These are phyloP conservation scores for Candida succiphila DNA, from an alignment of 805 yeast genomes.

Conservation along the genomic window DNA sequence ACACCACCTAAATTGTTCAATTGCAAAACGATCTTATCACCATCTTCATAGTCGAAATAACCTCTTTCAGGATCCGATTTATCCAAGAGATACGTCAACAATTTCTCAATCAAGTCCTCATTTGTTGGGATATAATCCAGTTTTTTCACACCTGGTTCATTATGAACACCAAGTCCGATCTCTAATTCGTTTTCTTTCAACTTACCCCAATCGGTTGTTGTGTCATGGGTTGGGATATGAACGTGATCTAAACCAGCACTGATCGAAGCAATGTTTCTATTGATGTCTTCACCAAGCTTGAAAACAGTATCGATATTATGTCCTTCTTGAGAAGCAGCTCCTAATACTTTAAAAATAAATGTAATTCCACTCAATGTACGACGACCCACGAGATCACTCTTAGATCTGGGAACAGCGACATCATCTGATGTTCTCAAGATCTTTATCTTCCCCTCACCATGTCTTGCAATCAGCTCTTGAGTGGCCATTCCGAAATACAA, in stretches of 20 bases:
- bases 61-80: slow-evolving; percentile 19
- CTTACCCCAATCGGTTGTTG: slow-evolving; percentile 13
- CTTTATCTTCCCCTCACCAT: slow-evolving; percentile 21
- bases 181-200: slow-evolving; percentile 22
- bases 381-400: slow-evolving; percentile 25
- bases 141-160: slow-evolving; percentile 28
- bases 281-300: slow-evolving; percentile 19
- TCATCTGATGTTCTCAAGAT: slow-evolving; percentile 24
- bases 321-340: slow-evolving; percentile 21
- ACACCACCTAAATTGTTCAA: slow-evolving; percentile 29
- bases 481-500: slow-evolving; percentile 30
- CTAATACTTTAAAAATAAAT: slow-evolving; percentile 21
- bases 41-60: slow-evolving; percentile 18
- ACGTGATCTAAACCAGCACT: slow-evolving; percentile 29
- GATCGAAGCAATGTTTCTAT: slow-evolving; percentile 21
- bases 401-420: slow-evolving; percentile 22
- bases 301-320: slow-evolving; percentile 18
- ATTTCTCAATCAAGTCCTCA: slow-evolving; percentile 19
- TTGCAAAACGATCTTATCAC: slow-evolving; percentile 21
- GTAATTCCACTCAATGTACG: slow-evolving; percentile 26
- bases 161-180: slow-evolving; percentile 29
- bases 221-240: slow-evolving; percentile 25
- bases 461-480: slow-evolving; percentile 23
- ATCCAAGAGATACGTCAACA: slow-evolving; percentile 20
- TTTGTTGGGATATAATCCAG: slow-evolving; percentile 21